Base-by-base conservation (phyloP, 139 green algal species). In the Picochlorum sp. region DNA sequence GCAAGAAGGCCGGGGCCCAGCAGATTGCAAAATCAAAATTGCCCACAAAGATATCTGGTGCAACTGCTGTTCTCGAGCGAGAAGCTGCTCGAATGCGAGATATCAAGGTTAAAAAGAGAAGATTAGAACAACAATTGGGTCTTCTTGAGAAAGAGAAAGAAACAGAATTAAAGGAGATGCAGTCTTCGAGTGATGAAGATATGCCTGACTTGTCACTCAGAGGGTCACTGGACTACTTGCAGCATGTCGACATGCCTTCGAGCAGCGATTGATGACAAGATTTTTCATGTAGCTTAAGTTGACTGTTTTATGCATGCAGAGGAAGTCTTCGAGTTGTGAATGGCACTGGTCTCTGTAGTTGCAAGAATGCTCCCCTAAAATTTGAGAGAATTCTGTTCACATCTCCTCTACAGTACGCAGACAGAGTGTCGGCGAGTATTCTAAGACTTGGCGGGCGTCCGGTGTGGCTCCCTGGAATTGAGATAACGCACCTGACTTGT, bases 401-500 rank as follows among this genome's bases (percentile, higher is more conserved):
- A 21, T 78, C 79, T 1, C 84, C 84, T 1, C 52, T 80, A 4
- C 83, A 88, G 62, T 91, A 91, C 56, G 80, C 80, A 1, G 49
- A 58, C 24, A 85, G 84, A 72, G 73, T 91, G 23, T 54, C 46
- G 1, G 41, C 38, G 10, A 63, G 69, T 34, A 74, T 91, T 6
- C 38, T 82, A 10, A 72, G 70, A 18, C 73, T 79, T 21, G 84
- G 84, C 3, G 79, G 80, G 4, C 68, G 64, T 15, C 78, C 81
- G 4, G 54, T 86, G 3, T 87, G 82, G 78, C 14, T 87, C 7
- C 85, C 85, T 10, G 66, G 58, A 13, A 74, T 91, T 18, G 38
- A 67, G 3, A 85, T 88, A 60, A 73, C 30, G 6, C 49, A 34
- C 5, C 68, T 88, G 8, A n/a, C 16, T 2, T 13, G 34, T 41